Conservation (phyloP, 208 protist genomes). For the Leishmania gerbilli region DNA sequence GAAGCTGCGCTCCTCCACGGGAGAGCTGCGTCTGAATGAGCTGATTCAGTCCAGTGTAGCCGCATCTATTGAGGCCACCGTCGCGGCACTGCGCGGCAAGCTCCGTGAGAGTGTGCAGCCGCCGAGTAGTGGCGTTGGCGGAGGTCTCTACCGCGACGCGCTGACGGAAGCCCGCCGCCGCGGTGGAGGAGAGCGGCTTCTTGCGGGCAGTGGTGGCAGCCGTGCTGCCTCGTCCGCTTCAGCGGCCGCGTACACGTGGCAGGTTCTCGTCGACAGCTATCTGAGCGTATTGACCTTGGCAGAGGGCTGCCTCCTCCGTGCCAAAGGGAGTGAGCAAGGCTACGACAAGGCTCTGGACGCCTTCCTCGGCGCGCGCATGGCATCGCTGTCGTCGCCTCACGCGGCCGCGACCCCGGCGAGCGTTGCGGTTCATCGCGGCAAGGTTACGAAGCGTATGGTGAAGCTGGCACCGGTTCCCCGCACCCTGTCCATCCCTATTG, state of each 20-base stretch:
- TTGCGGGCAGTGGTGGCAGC: neutral
- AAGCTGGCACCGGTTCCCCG: constrained; percentile 59
- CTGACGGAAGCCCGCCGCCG: constrained; percentile 2
- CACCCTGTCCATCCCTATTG: constrained; percentile 59
- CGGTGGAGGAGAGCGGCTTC: neutral
- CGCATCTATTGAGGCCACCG: constrained; percentile 34
- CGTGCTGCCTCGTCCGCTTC: constrained; percentile 2
- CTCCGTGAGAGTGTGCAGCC: constrained; percentile 27
- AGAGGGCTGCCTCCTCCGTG: constrained; percentile 63
- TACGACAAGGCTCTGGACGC: constrained; percentile 76
- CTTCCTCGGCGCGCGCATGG: constrained; percentile 64
- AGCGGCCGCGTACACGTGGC: constrained; percentile 32
- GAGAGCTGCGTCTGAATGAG: constrained; percentile 46
- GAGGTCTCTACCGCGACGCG: constrained; percentile 10
- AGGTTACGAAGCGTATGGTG: constrained; percentile 81
- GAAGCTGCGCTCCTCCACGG: constrained; percentile 35
- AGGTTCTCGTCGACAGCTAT: constrained; percentile 62
- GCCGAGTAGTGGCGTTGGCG: neutral
- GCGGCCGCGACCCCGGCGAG: neutral
- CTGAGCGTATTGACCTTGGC: constrained; percentile 68
- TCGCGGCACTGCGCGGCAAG: constrained; percentile 33
- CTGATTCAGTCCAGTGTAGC: constrained; percentile 49
- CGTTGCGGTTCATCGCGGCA: constrained; percentile 45
- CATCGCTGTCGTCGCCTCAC: neutral
- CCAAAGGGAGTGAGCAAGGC: constrained; percentile 65